phyloP scores from a whole-genome alignment of 2,329 filamentous ascomycete genomes.

The Scorias spongiosa region DNA sequence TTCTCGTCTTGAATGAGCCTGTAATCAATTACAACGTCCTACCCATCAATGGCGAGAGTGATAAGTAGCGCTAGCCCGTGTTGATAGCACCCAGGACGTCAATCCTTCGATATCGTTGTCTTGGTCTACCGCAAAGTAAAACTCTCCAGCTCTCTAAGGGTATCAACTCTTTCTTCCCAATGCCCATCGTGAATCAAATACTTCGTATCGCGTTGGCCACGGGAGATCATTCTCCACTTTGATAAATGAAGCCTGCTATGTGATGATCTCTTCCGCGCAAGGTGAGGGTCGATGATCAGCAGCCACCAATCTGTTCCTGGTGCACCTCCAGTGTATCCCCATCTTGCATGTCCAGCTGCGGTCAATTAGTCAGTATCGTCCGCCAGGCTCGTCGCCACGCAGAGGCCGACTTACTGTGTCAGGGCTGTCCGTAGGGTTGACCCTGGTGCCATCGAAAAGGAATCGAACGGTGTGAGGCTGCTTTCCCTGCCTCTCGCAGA shows the following conservation, averaged over 20 bases:
- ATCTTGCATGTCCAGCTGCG: slow-evolving; percentile 86
- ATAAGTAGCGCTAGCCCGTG: too few relatives aligned
- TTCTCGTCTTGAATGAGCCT: too few relatives aligned
- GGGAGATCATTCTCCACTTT: background rate
- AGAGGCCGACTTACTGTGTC: slow-evolving; percentile 56
- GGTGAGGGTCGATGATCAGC: slow-evolving; percentile 8
- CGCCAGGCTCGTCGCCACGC: background rate
- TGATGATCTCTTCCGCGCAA: too few relatives aligned
- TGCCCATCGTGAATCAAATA: too few relatives aligned
- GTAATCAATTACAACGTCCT: too few relatives aligned
- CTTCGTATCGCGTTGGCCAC: background rate
- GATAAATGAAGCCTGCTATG: too few relatives aligned
- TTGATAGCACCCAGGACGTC: too few relatives aligned
- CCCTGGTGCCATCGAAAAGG: slow-evolving; percentile 87
- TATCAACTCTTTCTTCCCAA: too few relatives aligned
- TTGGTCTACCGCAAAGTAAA: too few relatives aligned
- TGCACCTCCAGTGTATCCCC: slow-evolving; percentile 94
- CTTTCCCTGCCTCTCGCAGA: slow-evolving; percentile 94
- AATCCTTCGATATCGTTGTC: too few relatives aligned
- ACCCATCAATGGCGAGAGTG: too few relatives aligned
- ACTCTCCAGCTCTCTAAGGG: too few relatives aligned
- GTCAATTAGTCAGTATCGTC: background rate
- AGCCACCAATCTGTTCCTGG: slow-evolving; percentile 90
- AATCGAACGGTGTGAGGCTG: slow-evolving; percentile 72
- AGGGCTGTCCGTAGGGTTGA: slow-evolving; percentile 77